Evolutionary conservation across 345 rosid genomes (phyloP).

Genomic region (Laguncularia racemosa): DNA sequence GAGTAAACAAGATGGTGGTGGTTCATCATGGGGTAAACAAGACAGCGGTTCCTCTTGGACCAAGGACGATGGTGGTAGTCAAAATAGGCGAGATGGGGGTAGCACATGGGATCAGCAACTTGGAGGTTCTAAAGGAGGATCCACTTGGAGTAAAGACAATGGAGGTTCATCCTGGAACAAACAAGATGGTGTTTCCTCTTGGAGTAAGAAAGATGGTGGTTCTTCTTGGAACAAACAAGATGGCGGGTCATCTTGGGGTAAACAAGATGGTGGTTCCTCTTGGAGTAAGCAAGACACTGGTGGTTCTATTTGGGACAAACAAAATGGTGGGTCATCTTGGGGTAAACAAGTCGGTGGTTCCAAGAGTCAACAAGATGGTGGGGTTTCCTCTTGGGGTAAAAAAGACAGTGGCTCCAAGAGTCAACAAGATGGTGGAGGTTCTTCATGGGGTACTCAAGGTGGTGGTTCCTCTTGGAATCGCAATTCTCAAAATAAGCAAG

Average conservation of each 20-base stretch:
- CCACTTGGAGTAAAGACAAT: conserved; percentile 19
- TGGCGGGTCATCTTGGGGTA: conserved; percentile 14
- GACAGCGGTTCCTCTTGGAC: background rate
- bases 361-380: conserved; percentile 2
- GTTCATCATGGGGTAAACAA: conserved; percentile 3
- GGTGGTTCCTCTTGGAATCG: conserved; percentile 15
- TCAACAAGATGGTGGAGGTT: conserved; percentile 15
- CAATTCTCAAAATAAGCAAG: too few species aligned
- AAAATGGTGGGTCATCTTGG: conserved; percentile 12
- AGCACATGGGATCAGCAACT: background rate
- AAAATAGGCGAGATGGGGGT: background rate
- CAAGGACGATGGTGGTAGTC: too few species aligned
- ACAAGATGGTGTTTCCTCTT: conserved; percentile 11
- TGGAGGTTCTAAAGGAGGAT: conserved; percentile 8
- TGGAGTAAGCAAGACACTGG: too few species aligned
- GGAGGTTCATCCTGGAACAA: conserved; percentile 21
- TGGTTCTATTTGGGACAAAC: conserved; percentile 4
- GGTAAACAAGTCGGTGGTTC: conserved; percentile 14
- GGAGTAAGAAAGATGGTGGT: conserved; percentile 4
- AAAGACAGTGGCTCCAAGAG: conserved; percentile 17
- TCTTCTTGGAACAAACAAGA: conserved; percentile 4
- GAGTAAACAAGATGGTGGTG: conserved; percentile 6
- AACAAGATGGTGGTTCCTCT: conserved; percentile 16
- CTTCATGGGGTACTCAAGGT: conserved; percentile 5
- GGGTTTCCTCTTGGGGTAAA: too few species aligned